Conservation (phyloP, 192 early-diverging fungal genomes). For the Linnemannia elongata region DNA sequence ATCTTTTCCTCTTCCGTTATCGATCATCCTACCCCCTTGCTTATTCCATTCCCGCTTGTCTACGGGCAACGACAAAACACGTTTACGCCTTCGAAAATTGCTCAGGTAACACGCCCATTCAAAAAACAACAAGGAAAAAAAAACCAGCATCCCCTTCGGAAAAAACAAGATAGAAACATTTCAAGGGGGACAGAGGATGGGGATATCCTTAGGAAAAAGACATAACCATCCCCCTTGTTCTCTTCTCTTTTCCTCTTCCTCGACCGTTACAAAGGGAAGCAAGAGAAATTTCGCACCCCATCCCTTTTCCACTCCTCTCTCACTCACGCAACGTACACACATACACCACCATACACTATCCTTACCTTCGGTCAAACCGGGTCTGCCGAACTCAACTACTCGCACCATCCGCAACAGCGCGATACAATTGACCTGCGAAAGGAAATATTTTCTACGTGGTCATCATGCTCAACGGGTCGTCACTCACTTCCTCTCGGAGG, state of each 20-base stretch:
- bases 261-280: neutral
- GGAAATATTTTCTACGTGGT: too few species aligned
- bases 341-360: neutral
- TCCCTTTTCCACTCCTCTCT: neutral
- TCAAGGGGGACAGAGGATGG: neutral
- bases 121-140: neutral
- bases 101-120: neutral
- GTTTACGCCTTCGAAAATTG: neutral
- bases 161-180: neutral
- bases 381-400: too few species aligned
- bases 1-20: neutral
- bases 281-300: neutral
- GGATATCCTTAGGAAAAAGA: neutral
- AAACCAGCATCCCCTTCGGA: neutral
- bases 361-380: too few species aligned
- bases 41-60: neutral
- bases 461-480: too few species aligned
- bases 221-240: neutral
- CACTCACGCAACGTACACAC: neutral
- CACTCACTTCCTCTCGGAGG: too few species aligned
- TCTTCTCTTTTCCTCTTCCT: too few species aligned
- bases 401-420: too few species aligned
- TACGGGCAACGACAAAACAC: neutral
- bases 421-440: too few species aligned
- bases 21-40: too few species aligned